Evolutionary conservation across 352 stramenopile species (phyloP), one percentile per base, ranked within the genome.

Genomic region (Phytophthora fragariaefolia): DNA sequence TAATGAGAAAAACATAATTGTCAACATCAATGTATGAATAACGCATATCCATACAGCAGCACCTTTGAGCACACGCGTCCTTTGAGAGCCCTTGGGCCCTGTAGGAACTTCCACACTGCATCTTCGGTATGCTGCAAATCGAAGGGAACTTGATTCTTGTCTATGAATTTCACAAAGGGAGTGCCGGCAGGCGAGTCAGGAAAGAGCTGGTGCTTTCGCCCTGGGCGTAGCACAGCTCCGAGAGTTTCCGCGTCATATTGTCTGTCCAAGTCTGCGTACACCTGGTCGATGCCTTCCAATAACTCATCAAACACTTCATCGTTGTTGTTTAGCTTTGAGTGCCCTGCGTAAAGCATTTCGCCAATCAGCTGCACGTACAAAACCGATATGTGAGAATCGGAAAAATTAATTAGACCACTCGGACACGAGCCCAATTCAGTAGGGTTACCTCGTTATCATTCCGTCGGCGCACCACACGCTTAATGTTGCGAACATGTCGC

Each of bases 71-170:
- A 63, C 0, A 63, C 5, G 10, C 20, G 3, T 40, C 15, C 45
- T n/a, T 49, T 28, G 6, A 18, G 32, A 49, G 56, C 22, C 7
- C 56, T 54, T 10, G 43, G 28, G 3, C 45, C 43, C 23, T 20
- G 45, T 20, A 63, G 32, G 40, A 63, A 63, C 12, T 26, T 47
- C 56, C 56, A 63, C 1, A 63, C 56, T 10, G 56, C 56, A 5
- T 22, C 10, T 34, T 48, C 30, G 26, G 30, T 32, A 34, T 17
- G 32, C 17, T 48, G 5, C 17, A 56, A 55, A 22, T 56, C 45
- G 9, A 63, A 63, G 6, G 56, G 45, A 23, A 63, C 56, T 34
- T 23, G 43, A 17, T 55, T 48, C 22, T 48, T 55, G 45, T 56
- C 56, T 6, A 63, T 20, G 28, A 63, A 42, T 22, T 48, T 23